Evolutionary conservation across 2,329 filamentous ascomycete genomes (phyloP), one percentile per base, ranked within the genome.

Genomic region (Arthroderma sp.): DNA sequence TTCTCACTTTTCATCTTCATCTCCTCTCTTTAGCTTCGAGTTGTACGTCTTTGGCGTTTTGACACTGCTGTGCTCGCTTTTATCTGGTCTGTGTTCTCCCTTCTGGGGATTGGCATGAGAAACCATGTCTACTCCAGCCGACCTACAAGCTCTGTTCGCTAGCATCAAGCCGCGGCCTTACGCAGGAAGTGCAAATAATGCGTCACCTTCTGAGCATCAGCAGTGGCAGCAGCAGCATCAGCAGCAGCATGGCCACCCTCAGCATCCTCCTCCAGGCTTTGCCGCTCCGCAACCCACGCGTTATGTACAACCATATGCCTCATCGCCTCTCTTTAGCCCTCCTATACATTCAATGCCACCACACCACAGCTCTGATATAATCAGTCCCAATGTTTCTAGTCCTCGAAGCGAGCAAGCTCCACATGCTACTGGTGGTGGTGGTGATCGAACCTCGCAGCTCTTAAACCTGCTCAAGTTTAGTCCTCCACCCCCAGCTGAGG

Each of bases 381-480:
- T 79, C 58, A 79, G 75, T 56, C 75, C 77, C 6, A 73, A 69
- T 49, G 59, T 64, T 48, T 50, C 65, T 41, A 70, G 72, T 46
- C 63, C 64, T 31, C 60, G 60, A 39, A 61, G 64, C 53, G 58
- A 66, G 55, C 49, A 66, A 65, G 61, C 65, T 60, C 51, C 63
- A 60, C 48, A 61, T 54, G 56, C 60, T 58, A 47, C 60, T 53
- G 53, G 58, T 22, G 52, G 56, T 38, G 69, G 66, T 48, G 59
- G 64, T 41, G 69, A 71, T 46, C 69, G 72, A 48, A 73, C 74
- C 10, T 69, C 70, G 50, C 77, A 74, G 54, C 61, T 84, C 51
- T 68, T 83, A 48, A 82, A 75, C 55, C 62, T 83, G 49, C 68
- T 84, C 50, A 79, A 78, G 60, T 82, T 80, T 63, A 78, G 73